Base-by-base conservation (phyloP, 2,329 filamentous ascomycete genomes). In the Elsinoe perseae region DNA sequence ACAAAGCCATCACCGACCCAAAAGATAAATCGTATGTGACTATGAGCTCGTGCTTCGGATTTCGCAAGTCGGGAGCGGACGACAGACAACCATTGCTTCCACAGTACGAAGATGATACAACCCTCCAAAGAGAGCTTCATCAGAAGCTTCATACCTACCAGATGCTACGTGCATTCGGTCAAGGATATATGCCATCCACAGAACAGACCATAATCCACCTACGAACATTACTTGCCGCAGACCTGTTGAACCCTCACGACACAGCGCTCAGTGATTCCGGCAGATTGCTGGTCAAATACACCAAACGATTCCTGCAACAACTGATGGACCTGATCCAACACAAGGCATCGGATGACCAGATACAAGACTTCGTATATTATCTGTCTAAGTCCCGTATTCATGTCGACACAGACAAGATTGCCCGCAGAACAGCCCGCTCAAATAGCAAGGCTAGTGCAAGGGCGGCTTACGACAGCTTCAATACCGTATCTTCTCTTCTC, bases 111-210 rank as follows among this genome's bases (percentile, higher is more conserved):
- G 86, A 95, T 70, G 88, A 93, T 65, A 95, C 91, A 1, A 73
- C 77, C 28, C 75, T 91, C 55, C 88, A 95, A 77, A 79, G 83
- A 48, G 78, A 83, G 64, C 79, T 95, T 58, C 88, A 92, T 66
- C 84, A 92, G 70, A 96, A 95, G 77, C 80, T 97, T 59, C 92
- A 95, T 72, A 85, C 85, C 23, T 96, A 95, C 68, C 89, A 95
- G 76, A 95, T 95, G 86, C 69, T 90, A 25, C 81, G 87, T 54
- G 92, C 92, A 56, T 70, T 96, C 8, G 81, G 81, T 1, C 82
- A 88, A 65, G 92, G 92, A 4, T 96, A 84, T 71, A 91, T 97
- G 86, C 92, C 92, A 46, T 93, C 89, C 4, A 96, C 87, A 9
- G 85, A 93, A 63, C 92, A 97, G 69, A 68, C 80, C 62, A 86